Evolutionary conservation across 305 asterid species (phyloP).

Genomic region (Rubia tinctorum): DNA sequence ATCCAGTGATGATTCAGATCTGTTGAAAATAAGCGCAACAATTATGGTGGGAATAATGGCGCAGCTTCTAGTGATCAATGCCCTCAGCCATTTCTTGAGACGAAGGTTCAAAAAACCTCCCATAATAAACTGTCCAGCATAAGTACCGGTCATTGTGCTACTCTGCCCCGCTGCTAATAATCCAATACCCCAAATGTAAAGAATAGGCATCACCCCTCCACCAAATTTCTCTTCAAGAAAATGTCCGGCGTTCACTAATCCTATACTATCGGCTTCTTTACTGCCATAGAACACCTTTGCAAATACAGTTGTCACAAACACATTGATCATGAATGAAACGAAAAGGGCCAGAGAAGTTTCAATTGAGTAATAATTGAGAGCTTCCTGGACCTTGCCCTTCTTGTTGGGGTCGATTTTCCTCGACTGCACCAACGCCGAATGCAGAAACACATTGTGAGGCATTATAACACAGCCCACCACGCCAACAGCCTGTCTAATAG

Average conservation of each 20-base stretch:
- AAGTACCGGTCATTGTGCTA: constrained; percentile 94
- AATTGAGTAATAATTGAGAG: constrained; percentile 68
- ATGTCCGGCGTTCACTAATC: constrained; percentile 90
- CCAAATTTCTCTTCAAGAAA: constrained; percentile 90
- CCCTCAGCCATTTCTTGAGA: constrained; percentile 75
- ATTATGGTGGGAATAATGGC: constrained; percentile 88
- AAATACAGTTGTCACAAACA: constrained; percentile 84
- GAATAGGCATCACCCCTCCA: constrained; percentile 83
- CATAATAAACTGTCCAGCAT: constrained; percentile 98
- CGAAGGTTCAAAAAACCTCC: constrained; percentile 91
- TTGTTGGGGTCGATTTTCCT: constrained; percentile 67
- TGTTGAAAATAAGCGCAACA: constrained; percentile 78
- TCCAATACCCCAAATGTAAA: constrained; percentile 94
- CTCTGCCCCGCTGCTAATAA: constrained; percentile 97
- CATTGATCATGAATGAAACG: constrained; percentile 82
- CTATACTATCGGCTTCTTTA: constrained; percentile 66
- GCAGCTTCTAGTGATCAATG: constrained; percentile 85
- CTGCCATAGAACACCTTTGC: constrained; percentile 92
- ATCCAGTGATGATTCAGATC: constrained; percentile 78
- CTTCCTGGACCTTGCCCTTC: constrained; percentile 86
- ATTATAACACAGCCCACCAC: constrained; percentile 95
- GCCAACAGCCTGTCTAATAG: constrained; percentile 93
- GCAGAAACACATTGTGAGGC: constrained; percentile 96
- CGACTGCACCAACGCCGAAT: constrained; percentile 95
- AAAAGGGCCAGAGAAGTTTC: constrained; percentile 87